Evolutionary conservation across 257 asterid species (phyloP).

Genomic region (Capsicum chinense): DNA sequence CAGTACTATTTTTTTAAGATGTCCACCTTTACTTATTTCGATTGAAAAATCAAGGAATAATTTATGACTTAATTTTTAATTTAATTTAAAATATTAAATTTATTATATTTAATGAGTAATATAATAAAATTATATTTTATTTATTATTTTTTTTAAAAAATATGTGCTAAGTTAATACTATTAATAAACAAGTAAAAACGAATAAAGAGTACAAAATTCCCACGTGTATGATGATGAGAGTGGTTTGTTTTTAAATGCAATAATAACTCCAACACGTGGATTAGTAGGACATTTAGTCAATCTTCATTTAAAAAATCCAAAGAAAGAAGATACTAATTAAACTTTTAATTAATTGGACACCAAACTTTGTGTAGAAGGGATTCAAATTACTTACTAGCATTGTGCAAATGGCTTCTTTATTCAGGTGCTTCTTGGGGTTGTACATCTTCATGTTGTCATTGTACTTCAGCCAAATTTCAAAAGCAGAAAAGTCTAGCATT

Average conservation of each 20-base stretch:
- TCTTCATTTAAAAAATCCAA: background rate
- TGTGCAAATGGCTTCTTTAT: slow-evolving; percentile 46
- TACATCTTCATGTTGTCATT: slow-evolving; percentile 57
- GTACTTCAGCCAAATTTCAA: slow-evolving; percentile 47
- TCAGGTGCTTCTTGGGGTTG: slow-evolving; percentile 45
- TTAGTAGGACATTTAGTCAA: background rate
- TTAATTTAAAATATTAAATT: too few relatives aligned
- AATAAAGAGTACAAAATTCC: too few relatives aligned
- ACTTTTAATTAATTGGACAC: background rate
- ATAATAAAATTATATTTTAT: too few relatives aligned
- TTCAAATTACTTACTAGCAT: background rate
- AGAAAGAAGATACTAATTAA: background rate
- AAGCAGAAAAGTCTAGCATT: background rate
- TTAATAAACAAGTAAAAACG: too few relatives aligned
- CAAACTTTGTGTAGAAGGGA: background rate
- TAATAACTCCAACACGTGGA: background rate
- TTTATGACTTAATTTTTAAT: too few relatives aligned
- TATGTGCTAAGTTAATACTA: too few relatives aligned
- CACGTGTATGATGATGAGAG: background rate
- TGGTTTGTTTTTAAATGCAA: background rate
- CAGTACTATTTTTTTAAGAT: too few relatives aligned
- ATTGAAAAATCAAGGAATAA: too few relatives aligned
- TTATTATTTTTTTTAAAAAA: too few relatives aligned
- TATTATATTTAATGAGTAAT: too few relatives aligned
- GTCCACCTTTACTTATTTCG: too few relatives aligned